These are phyloP conservation scores for Penicillium sp. DNA, from an alignment of 2,329 filamentous ascomycete genomes.

Conservation along the genomic window DNA sequence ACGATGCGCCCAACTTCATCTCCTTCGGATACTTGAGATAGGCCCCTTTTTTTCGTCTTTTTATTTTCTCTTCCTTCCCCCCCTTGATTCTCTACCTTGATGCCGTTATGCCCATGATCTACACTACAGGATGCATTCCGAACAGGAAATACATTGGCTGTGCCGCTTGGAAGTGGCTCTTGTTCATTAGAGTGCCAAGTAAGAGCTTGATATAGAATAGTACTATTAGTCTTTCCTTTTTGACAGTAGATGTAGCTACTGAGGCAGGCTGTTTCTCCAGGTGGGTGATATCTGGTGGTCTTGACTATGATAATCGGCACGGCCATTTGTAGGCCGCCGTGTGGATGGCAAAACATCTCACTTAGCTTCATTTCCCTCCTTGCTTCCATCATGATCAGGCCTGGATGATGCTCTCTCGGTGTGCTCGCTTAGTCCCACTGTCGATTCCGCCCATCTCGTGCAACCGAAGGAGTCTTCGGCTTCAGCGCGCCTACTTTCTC, in stretches of 20 bases:
- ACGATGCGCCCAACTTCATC: neutral
- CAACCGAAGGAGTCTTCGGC: neutral
- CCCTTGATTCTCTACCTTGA: conserved; percentile 20
- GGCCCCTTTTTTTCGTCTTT: neutral
- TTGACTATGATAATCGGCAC: too few species aligned
- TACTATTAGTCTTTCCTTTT: neutral
- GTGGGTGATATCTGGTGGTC: too few species aligned
- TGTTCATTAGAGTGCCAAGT: conserved; percentile 6
- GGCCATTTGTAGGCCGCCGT: too few species aligned
- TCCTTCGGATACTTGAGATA: neutral
- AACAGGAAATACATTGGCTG: conserved; percentile 28
- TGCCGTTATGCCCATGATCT: conserved; percentile 29
- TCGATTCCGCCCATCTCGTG: neutral
- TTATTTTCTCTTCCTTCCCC: neutral
- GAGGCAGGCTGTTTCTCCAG: too few species aligned
- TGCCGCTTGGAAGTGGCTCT: conserved; percentile 12
- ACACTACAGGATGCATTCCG: conserved; percentile 24
- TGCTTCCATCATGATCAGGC: neutral
- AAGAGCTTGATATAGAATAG: neutral
- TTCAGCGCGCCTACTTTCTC: conserved; percentile 28
- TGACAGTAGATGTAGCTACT: too few species aligned
- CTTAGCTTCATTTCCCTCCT: neutral
- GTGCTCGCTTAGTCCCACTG: neutral
- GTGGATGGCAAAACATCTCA: too few species aligned
- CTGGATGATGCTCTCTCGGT: neutral